Conservation (phyloP, 371 early-diverging fungal genomes). For the Catenaria anguillulae region DNA sequence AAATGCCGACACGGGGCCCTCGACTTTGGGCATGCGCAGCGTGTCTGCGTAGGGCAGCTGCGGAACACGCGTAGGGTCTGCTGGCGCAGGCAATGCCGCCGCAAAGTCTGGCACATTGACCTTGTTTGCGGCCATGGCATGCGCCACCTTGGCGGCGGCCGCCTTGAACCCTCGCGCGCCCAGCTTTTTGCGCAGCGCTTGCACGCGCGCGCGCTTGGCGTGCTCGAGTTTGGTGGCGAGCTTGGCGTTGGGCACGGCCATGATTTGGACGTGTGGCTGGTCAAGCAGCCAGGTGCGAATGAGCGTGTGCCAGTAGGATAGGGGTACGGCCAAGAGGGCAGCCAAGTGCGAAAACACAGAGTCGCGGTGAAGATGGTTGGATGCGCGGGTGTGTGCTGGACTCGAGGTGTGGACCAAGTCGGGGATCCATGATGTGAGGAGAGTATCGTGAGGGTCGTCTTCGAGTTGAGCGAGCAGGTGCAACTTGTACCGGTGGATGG, state of each 20-base stretch:
- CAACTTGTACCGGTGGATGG: conserved; percentile 23
- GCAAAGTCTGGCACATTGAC: background rate
- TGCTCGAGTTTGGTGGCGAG: conserved; percentile 33
- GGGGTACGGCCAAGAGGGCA: conserved; percentile 26
- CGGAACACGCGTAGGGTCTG: background rate
- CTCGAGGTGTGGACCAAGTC: conserved; percentile 43
- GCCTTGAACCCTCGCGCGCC: background rate
- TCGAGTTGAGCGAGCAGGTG: conserved; percentile 35
- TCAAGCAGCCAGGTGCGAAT: conserved; percentile 40
- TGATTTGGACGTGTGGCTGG: conserved; percentile 34
- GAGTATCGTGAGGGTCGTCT: conserved; percentile 42
- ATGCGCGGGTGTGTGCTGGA: conserved; percentile 13
- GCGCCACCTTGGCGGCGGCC: background rate
- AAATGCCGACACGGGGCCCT: background rate
- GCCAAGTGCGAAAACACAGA: conserved; percentile 33
- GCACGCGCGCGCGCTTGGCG: background rate
- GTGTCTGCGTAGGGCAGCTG: background rate
- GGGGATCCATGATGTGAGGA: conserved; percentile 30
- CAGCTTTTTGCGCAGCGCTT: background rate
- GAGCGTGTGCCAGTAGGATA: conserved; percentile 43
- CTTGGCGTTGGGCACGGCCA: conserved; percentile 36
- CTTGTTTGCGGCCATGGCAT: background rate
- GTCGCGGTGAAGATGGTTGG: too few species aligned
- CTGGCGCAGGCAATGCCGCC: background rate
- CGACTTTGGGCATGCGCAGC: background rate